Conservation (phyloP, 2,329 filamentous ascomycete species). For the Fusarium newnesense region DNA sequence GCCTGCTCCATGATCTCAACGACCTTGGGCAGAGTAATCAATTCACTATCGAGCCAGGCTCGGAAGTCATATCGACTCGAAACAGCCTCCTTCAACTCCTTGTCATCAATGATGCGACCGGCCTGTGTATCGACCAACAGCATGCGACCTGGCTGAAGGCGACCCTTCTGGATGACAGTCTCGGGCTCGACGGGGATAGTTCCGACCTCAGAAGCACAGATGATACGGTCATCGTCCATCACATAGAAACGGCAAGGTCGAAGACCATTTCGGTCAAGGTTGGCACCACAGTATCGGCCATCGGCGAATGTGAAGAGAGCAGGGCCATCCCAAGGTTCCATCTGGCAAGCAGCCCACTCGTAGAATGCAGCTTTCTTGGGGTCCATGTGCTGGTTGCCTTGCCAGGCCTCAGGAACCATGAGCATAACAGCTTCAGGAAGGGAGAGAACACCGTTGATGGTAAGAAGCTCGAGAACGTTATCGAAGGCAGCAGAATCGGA, state of each 20-base stretch:
- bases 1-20: constrained; percentile 69
- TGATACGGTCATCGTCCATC: constrained; percentile 95
- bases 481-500: constrained; percentile 98
- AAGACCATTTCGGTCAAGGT: constrained; percentile 94
- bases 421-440: constrained; percentile 97
- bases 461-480: constrained; percentile 92
- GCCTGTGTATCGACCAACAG: constrained; percentile 89
- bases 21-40: constrained; percentile 83
- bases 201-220: constrained; percentile 96
- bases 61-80: constrained; percentile 89
- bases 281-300: constrained; percentile 95
- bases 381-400: constrained; percentile 92
- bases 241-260: constrained; percentile 97
- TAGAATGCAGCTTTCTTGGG: constrained; percentile 97
- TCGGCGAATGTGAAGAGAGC: constrained; percentile 98
- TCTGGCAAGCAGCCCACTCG: constrained; percentile 97
- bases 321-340: constrained; percentile 98
- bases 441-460: constrained; percentile 95
- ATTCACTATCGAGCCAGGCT: constrained; percentile 85
- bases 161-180: constrained; percentile 89
- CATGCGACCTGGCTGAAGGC: constrained; percentile 95
- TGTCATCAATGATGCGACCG: constrained; percentile 93
- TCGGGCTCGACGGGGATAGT: constrained; percentile 93
- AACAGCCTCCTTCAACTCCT: constrained; percentile 89
- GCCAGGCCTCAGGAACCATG: constrained; percentile 98